phyloP scores from a whole-genome alignment of 2,329 filamentous ascomycete species.

The Fusarium zealandicum region DNA sequence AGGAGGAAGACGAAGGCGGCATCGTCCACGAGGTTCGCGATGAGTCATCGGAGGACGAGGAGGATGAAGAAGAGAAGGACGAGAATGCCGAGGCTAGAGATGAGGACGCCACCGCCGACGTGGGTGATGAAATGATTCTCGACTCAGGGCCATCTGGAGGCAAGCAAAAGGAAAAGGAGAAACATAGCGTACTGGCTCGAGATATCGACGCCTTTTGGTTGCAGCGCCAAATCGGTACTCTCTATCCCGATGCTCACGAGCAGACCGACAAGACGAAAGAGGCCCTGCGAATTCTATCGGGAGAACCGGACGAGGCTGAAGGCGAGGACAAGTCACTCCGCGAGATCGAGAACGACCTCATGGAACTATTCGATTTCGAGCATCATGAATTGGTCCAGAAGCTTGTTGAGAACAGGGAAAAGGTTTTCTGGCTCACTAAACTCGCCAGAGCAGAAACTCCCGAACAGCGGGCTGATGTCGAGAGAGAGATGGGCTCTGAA shows the following conservation, averaged over 20 bases:
- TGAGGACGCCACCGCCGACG: slow-evolving; percentile 62
- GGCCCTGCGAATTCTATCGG: slow-evolving; percentile 83
- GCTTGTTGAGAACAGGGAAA: slow-evolving; percentile 89
- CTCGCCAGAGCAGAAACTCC: slow-evolving; percentile 84
- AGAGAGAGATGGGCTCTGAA: slow-evolving; percentile 89
- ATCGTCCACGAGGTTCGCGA: slow-evolving; percentile 88
- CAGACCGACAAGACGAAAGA: slow-evolving; percentile 92
- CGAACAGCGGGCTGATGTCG: slow-evolving; percentile 76
- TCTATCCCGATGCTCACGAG: slow-evolving; percentile 90
- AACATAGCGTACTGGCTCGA: slow-evolving; percentile 75
- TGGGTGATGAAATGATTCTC: slow-evolving; percentile 85
- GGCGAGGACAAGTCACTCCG: slow-evolving; percentile 85
- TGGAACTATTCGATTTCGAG: slow-evolving; percentile 98
- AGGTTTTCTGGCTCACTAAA: slow-evolving; percentile 93
- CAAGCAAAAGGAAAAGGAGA: slow-evolving; percentile 58
- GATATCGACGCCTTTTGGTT: slow-evolving; percentile 98
- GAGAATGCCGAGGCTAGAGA: slow-evolving; percentile 60
- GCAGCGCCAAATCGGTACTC: slow-evolving; percentile 85
- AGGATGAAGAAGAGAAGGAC: slow-evolving; percentile 69
- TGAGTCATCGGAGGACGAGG: slow-evolving; percentile 83
- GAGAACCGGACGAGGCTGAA: slow-evolving; percentile 71
- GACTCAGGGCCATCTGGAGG: slow-evolving; percentile 66
- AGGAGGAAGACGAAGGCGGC: slow-evolving; percentile 81
- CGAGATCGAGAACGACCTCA: slow-evolving; percentile 97
- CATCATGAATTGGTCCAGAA: slow-evolving; percentile 92